These are phyloP conservation scores for Phialophora tarda DNA, from an alignment of 2,329 filamentous ascomycete genomes.

Conservation along the genomic window DNA sequence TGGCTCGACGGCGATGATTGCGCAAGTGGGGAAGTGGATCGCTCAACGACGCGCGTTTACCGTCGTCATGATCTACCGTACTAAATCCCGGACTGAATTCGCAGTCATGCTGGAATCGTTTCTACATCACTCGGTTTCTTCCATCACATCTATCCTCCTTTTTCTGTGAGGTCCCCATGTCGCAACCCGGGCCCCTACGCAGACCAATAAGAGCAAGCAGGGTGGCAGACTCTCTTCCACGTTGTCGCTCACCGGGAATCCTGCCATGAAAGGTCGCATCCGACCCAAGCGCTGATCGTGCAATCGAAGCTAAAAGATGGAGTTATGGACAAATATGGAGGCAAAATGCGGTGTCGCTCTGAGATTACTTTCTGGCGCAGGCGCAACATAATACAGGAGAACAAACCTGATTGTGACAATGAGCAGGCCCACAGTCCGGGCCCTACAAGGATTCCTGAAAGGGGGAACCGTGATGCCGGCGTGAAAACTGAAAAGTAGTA, in stretches of 20 bases:
- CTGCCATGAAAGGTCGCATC: background rate
- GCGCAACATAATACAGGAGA: background rate
- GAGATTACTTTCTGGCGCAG: background rate
- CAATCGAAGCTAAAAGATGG: background rate
- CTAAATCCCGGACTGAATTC: background rate
- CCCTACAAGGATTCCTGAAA: too few relatives aligned
- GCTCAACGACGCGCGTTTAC: background rate
- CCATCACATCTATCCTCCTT: background rate
- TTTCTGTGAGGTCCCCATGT: background rate
- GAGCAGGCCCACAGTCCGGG: too few relatives aligned
- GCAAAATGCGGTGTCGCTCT: background rate
- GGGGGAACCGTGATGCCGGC: too few relatives aligned
- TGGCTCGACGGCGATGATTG: background rate
- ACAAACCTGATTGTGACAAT: background rate
- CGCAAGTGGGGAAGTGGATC: background rate
- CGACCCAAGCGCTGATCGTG: background rate
- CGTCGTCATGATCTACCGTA: background rate
- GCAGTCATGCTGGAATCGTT: too few relatives aligned
- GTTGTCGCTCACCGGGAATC: background rate
- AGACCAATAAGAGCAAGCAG: background rate
- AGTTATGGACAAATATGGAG: background rate
- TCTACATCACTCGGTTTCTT: background rate
- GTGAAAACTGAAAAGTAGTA: too few relatives aligned
- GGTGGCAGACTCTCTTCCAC: background rate
- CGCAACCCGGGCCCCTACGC: background rate